phyloP scores from a whole-genome alignment of 306 rosid genomes.

The Fagus sylvatica region DNA sequence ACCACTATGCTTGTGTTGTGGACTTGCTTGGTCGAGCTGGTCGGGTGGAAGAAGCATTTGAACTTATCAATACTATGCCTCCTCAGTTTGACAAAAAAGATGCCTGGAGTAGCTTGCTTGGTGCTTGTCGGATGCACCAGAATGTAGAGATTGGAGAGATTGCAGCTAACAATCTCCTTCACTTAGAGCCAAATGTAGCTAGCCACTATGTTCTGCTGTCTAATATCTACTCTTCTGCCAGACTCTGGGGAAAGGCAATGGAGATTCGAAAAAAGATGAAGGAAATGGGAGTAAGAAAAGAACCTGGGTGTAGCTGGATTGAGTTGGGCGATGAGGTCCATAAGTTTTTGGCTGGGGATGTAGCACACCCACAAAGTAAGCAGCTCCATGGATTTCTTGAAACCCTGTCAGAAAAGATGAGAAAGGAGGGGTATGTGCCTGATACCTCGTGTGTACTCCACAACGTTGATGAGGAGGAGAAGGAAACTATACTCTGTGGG shows the following conservation, averaged over 20 bases:
- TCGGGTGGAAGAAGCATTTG: constrained; percentile 61
- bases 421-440: constrained; percentile 81
- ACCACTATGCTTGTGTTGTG: constrained; percentile 84
- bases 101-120: constrained; percentile 94
- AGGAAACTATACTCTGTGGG: constrained; percentile 80
- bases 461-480: constrained; percentile 75
- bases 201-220: constrained; percentile 85
- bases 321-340: constrained; percentile 84
- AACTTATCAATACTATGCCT: constrained; percentile 65
- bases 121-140: constrained; percentile 66
- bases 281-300: constrained; percentile 77
- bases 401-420: constrained; percentile 63
- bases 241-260: constrained; percentile 76
- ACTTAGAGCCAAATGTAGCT: constrained; percentile 76
- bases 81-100: constrained; percentile 47
- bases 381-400: constrained; percentile 64
- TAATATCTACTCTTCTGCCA: constrained; percentile 75
- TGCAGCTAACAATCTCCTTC: constrained; percentile 62
- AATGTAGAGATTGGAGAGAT: constrained; percentile 70
- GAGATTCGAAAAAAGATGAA: constrained; percentile 76
- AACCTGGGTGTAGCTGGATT: constrained; percentile 93
- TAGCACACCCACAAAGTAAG: constrained; percentile 69
- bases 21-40: constrained; percentile 94
- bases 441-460: constrained; percentile 90
- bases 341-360: constrained; percentile 78